These are phyloP conservation scores for Phytophthora citricola DNA, from an alignment of 352 stramenopile genomes.

Conservation along the genomic window DNA sequence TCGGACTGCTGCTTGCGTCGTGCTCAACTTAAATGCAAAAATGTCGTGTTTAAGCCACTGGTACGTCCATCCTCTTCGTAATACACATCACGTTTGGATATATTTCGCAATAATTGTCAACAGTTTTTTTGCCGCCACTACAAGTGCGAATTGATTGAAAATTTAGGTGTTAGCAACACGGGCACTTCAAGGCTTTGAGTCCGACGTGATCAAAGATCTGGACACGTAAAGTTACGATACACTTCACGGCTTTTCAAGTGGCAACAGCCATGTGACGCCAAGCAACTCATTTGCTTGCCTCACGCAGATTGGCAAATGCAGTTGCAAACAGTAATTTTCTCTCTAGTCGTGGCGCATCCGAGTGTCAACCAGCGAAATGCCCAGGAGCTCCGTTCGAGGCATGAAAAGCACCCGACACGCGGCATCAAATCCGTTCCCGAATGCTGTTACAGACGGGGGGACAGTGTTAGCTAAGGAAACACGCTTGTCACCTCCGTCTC, in stretches of 20 bases:
- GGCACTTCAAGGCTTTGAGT: slow-evolving; percentile 8
- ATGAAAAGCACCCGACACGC: not conserved
- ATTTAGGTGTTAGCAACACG: slow-evolving; percentile 2
- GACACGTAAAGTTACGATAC: not conserved
- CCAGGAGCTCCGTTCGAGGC: slow-evolving; percentile 12
- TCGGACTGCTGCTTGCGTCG: slow-evolving; percentile 62
- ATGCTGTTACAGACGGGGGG: slow-evolving; percentile 18
- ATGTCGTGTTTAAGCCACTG: not conserved
- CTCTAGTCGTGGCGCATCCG: slow-evolving; percentile 20
- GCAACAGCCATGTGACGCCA: slow-evolving; percentile 9
- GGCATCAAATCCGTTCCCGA: slow-evolving; percentile 32
- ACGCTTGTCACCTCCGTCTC: slow-evolving; percentile 13
- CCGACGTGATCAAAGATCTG: not conserved
- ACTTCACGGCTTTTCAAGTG: not conserved
- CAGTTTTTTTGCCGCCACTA: not conserved
- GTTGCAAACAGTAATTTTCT: slow-evolving; percentile 1
- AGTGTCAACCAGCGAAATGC: slow-evolving; percentile 26
- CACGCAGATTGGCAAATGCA: slow-evolving; percentile 5
- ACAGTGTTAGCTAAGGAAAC: not conserved
- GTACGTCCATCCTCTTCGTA: slow-evolving; percentile 9
- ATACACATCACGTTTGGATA: slow-evolving; percentile 20
- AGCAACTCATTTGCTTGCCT: slow-evolving; percentile 28
- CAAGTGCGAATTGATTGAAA: not conserved
- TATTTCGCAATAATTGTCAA: slow-evolving; percentile 13
- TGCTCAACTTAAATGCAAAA: slow-evolving; percentile 39